These are phyloP conservation scores for Verticillium nonalfalfae DNA, from an alignment of 2,329 filamentous ascomycete genomes.

Conservation along the genomic window DNA sequence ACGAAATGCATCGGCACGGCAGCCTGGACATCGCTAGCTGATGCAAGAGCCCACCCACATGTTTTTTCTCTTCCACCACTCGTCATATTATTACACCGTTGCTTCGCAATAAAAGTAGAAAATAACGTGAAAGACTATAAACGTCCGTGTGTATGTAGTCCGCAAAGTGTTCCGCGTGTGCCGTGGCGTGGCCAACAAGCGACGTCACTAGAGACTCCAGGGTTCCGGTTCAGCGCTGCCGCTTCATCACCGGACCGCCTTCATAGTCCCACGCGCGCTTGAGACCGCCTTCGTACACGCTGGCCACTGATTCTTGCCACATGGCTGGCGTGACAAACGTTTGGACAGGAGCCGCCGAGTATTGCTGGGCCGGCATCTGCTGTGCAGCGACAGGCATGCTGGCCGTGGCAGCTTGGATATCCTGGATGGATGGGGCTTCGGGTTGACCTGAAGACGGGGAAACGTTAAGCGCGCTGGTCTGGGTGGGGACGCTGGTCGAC, in stretches of 20 bases:
- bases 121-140: background rate
- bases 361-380: conserved; percentile 42
- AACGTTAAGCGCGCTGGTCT: conserved; percentile 45
- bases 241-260: conserved; percentile 19
- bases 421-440: conserved; percentile 48
- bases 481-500: conserved; percentile 32
- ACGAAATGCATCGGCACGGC: background rate
- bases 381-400: conserved; percentile 38
- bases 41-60: background rate
- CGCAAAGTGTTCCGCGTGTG: background rate
- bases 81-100: background rate
- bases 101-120: background rate
- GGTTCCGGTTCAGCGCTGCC: conserved; percentile 2
- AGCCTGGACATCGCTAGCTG: background rate
- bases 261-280: conserved; percentile 59
- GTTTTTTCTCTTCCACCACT: background rate
- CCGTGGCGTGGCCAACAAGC: background rate
- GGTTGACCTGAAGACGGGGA: conserved; percentile 45
- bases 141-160: background rate
- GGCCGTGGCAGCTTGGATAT: conserved; percentile 40
- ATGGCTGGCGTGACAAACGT: conserved; percentile 63
- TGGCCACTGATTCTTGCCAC: conserved; percentile 68
- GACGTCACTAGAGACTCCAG: conserved; percentile 11
- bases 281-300: conserved; percentile 59
- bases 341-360: conserved; percentile 44